These are phyloP conservation scores for Botrytis paeoniae DNA, from an alignment of 2,329 filamentous ascomycete genomes.

Conservation along the genomic window DNA sequence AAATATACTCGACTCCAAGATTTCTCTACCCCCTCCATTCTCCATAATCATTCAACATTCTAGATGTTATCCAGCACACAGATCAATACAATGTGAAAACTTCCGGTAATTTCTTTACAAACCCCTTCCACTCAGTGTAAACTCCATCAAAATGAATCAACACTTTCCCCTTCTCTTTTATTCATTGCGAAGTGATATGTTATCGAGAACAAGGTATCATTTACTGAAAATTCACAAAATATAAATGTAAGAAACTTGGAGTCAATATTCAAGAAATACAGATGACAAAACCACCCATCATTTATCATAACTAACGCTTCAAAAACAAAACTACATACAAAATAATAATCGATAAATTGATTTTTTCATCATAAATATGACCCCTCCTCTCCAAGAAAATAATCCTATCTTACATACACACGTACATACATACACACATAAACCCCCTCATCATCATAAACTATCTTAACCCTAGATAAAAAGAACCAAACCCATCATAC, in stretches of 20 bases:
- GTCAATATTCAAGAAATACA: neutral
- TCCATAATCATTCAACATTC: neutral
- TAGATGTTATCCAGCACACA: neutral
- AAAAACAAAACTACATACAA: neutral
- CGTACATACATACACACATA: neutral
- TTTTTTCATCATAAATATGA: neutral
- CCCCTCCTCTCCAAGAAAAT: neutral
- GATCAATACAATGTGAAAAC: neutral
- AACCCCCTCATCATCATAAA: neutral
- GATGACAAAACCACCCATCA: too few species aligned
- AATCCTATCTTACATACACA: neutral
- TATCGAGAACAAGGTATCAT: accelerated
- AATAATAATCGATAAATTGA: neutral
- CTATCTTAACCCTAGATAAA: neutral
- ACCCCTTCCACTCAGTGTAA: accelerated
- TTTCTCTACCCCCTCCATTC: neutral
- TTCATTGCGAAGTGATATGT: neutral
- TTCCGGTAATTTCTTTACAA: accelerated
- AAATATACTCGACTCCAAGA: neutral
- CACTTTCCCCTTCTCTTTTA: neutral
- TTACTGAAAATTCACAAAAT: neutral
- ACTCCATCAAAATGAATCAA: neutral
- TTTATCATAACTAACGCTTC: neutral
- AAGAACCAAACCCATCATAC: constrained; percentile 4
- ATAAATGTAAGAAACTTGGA: neutral